A percentile compares a stretch with the other conserved stretches of the same genome.
phyloP scores from a whole-genome alignment of 2,329 filamentous ascomycete genomes.

The Hawksworthiomyces lignivorus region DNA sequence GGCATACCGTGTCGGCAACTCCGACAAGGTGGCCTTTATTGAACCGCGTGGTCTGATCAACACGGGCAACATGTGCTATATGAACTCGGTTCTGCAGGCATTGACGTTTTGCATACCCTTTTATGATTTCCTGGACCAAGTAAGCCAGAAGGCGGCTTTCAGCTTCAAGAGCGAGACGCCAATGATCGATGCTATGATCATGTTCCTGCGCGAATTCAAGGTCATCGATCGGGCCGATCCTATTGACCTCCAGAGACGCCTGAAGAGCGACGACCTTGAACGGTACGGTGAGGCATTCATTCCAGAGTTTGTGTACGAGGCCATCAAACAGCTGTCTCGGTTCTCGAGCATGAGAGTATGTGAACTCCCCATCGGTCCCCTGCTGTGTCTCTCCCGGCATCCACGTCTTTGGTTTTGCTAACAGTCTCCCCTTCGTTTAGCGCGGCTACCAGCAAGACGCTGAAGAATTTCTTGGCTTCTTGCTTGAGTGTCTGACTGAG shows the following conservation, averaged over 20 bases:
- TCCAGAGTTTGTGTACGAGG: slow-evolving; percentile 92
- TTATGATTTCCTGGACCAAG: slow-evolving; percentile 84
- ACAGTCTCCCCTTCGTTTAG: slow-evolving; percentile 30
- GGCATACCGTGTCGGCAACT: slow-evolving; percentile 59
- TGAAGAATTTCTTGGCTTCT: slow-evolving; percentile 90
- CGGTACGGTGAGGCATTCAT: slow-evolving; percentile 86
- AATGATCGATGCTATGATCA: slow-evolving; percentile 89
- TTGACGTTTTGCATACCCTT: slow-evolving; percentile 91
- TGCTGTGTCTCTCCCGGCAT: neutral
- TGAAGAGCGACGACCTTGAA: slow-evolving; percentile 80
- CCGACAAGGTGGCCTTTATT: slow-evolving; percentile 68
- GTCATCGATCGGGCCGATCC: slow-evolving; percentile 72
- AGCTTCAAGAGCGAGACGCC: slow-evolving; percentile 95
- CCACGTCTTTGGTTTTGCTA: neutral
- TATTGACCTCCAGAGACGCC: slow-evolving; percentile 60
- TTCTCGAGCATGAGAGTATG: slow-evolving; percentile 88
- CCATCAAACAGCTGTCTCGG: slow-evolving; percentile 75
- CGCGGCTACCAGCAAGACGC: slow-evolving; percentile 96
- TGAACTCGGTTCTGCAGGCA: slow-evolving; percentile 98
- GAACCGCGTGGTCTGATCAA: slow-evolving; percentile 92
- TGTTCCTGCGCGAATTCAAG: slow-evolving; percentile 91
- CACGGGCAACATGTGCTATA: slow-evolving; percentile 98
- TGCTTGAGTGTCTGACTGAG: slow-evolving; percentile 87
- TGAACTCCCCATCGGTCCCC: too few relatives aligned
- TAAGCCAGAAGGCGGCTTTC: slow-evolving; percentile 74